Evolutionary conservation across 331 rosid genomes (phyloP).

Genomic region (Malus hybrid): DNA sequence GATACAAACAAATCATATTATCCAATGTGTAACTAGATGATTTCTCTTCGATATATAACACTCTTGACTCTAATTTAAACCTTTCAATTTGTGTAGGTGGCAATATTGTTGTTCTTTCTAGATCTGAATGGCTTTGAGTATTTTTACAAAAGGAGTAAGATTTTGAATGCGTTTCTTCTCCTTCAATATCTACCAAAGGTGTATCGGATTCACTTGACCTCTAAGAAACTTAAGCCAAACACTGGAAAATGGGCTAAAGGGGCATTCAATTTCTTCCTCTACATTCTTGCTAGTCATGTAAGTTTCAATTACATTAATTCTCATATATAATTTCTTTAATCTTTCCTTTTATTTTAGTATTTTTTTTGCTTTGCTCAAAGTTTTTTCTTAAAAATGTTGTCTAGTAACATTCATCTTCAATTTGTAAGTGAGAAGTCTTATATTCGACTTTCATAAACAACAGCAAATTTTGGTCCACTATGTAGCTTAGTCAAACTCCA

Average conservation of each 20-base stretch:
- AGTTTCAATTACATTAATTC: not conserved
- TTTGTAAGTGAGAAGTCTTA: no score
- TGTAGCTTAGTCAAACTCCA: no score
- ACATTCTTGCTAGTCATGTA: conserved; percentile 28
- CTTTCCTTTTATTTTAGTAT: no score
- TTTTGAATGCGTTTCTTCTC: not conserved
- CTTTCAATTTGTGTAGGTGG: conserved; percentile 2
- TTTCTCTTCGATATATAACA: no score
- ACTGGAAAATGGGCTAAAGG: conserved; percentile 22
- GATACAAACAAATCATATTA: no score
- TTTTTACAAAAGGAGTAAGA: conserved; percentile 1
- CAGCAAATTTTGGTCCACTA: no score
- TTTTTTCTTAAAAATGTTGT: no score
- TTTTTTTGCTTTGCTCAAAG: no score
- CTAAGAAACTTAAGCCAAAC: not conserved
- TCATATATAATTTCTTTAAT: no score
- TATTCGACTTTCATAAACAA: no score
- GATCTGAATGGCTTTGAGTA: conserved; percentile 5
- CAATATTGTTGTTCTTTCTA: conserved; percentile 3
- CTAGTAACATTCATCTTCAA: no score
- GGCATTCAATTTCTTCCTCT: not conserved
- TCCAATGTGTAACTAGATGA: no score
- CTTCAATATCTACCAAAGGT: conserved; percentile 14
- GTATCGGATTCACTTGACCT: conserved; percentile 4
- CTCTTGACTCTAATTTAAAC: not conserved